These are phyloP conservation scores for Hyparrhenia diplandra DNA, from an alignment of 176 grass and related monocot species.

Conservation along the genomic window DNA sequence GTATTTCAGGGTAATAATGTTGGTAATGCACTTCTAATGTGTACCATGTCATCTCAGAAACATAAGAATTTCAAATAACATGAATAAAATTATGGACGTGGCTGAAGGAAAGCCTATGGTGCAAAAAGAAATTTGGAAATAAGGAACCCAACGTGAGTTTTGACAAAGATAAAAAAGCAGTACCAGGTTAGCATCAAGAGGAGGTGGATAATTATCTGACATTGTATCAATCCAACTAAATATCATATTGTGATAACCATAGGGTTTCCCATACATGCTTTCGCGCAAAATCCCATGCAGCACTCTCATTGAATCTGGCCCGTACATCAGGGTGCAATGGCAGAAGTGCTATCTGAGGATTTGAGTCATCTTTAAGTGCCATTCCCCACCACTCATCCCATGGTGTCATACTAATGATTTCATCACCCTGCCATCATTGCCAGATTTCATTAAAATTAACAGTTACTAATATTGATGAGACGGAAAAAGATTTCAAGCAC, in stretches of 20 bases:
- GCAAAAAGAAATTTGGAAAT: not conserved
- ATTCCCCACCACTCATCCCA: slow-evolving; percentile 99
- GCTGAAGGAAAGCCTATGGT: not conserved
- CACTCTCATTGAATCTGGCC: slow-evolving; percentile 74
- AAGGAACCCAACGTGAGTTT: not conserved
- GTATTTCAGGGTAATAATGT: not conserved
- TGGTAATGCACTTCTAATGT: not conserved
- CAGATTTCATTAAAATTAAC: not conserved
- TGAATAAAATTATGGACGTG: not conserved
- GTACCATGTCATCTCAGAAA: not conserved
- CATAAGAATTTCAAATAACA: not conserved
- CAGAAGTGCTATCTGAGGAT: slow-evolving; percentile 83
- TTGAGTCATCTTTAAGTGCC: slow-evolving; percentile 82
- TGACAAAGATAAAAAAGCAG: not conserved
- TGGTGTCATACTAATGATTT: slow-evolving; percentile 76
- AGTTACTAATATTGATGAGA: not conserved
- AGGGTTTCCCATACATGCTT: slow-evolving; percentile 95
- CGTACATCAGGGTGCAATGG: slow-evolving; percentile 76
- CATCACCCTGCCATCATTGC: slow-evolving; percentile 63
- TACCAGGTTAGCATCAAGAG: slow-evolving; percentile 97
- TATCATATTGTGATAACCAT: slow-evolving; percentile 99
- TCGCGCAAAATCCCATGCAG: slow-evolving; percentile 77
- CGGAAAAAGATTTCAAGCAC: not conserved
- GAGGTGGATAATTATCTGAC: slow-evolving; percentile 83
- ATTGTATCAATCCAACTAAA: slow-evolving; percentile 98